Evolutionary conservation across 352 stramenopile genomes (phyloP), one percentile per base, ranked within the genome.

Genomic region (Phytophthora palmivora): DNA sequence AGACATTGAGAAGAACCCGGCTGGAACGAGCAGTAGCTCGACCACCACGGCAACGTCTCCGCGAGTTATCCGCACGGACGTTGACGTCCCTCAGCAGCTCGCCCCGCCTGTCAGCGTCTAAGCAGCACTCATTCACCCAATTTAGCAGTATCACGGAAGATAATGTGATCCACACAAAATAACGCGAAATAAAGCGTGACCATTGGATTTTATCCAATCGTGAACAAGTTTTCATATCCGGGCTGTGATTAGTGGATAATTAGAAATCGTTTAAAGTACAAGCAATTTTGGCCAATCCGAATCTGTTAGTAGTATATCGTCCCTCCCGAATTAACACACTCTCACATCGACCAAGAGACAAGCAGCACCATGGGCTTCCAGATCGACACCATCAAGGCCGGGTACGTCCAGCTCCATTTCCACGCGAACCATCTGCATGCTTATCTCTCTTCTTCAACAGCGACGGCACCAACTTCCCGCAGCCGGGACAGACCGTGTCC

Each of bases 351-450:
- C 54, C 45, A 24, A 41, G 14, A 62, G 19, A 55, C 39, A 53
- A 60, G 10, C 36, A 47, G 5, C 21, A 58, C 21, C 14, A 83
- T 82, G 69, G 63, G 74, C 33, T 80, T 89, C 59, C 63, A 91
- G 57, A 82, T 94, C 30, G 84, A 91, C 42, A 91, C 82, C 56
- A 88, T 91, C 69, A 94, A 89, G 71, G 64, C 80, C 39, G 84
- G 80, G 78, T 89, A 64, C 33, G 30, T 30, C 43, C 10, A 32
- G 26, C 26, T 32, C n/a, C n/a, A n/a, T n/a, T n/a, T n/a, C n/a
- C n/a, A n/a, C n/a, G 26, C 26, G 8, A 32, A 9, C 4, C 26
- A 32, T 8, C 26, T 4, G 26, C 26, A 32, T 24, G 8, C 37
- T 16, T 15, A 15, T 52, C 37, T 36, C 24, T 39, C n/a, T 6